Evolutionary conservation across 805 yeast genomes (phyloP).

Genomic region (Kodamaea nitidulidarum): DNA sequence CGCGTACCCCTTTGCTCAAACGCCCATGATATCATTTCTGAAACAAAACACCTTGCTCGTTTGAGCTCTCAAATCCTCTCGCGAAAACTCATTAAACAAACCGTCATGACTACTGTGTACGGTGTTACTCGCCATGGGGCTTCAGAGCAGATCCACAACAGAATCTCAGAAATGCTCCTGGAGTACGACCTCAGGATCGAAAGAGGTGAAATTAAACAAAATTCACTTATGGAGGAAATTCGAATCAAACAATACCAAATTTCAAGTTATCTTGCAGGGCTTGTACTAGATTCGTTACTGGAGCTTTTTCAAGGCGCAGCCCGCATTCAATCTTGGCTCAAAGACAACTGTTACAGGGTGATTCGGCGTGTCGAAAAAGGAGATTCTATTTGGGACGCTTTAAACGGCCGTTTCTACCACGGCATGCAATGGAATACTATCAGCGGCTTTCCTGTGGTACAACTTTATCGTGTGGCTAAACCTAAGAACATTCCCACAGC

Average conservation of each 20-base stretch:
- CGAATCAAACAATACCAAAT: not conserved
- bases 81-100: constrained; percentile 37
- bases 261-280: constrained; percentile 17
- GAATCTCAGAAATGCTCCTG: constrained; percentile 21
- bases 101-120: constrained; percentile 45
- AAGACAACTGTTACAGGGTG: constrained; percentile 27
- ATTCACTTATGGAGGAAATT: too few relatives aligned
- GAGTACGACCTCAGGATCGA: constrained; percentile 10
- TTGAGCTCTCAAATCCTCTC: constrained; percentile 14
- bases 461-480: constrained; percentile 24
- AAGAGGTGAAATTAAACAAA: constrained; percentile 2
- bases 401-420: constrained; percentile 15
- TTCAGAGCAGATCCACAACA: constrained; percentile 24
- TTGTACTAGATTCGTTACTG: constrained; percentile 23
- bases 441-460: constrained; percentile 40
- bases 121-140: constrained; percentile 42
- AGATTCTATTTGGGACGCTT: constrained; percentile 16
- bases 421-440: constrained; percentile 43
- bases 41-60: not conserved
- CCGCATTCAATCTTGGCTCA: constrained; percentile 34
- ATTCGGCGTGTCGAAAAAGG: constrained; percentile 18
- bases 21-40: not conserved
- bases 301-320: constrained; percentile 33
- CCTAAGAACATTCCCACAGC: constrained; percentile 16
- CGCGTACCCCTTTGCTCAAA: too few relatives aligned